Conservation (phyloP, 2,329 filamentous ascomycete species). For the Lasiodiplodia sp. region DNA sequence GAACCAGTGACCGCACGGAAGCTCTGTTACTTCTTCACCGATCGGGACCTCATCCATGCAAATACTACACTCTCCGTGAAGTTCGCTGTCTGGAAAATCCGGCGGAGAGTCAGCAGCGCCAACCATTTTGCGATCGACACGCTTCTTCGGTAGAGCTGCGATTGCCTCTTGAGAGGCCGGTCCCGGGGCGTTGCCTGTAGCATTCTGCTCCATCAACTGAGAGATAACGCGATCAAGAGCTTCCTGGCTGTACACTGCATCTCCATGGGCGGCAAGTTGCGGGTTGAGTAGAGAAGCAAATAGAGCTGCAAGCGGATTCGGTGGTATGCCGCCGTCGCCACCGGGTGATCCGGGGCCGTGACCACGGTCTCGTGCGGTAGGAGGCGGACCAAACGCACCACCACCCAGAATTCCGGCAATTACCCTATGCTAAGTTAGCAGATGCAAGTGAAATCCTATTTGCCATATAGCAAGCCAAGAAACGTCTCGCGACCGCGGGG, state of each 20-base stretch:
- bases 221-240: slow-evolving; percentile 88
- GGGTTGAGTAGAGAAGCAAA: slow-evolving; percentile 45
- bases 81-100: slow-evolving; percentile 15
- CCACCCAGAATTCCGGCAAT: slow-evolving; percentile 25
- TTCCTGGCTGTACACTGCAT: slow-evolving; percentile 90
- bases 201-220: slow-evolving; percentile 84
- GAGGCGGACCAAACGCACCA: slow-evolving; percentile 16
- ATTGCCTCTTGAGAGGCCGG: slow-evolving; percentile 82
- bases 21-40: slow-evolving; percentile 74
- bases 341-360: slow-evolving; percentile 3
- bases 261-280: slow-evolving; percentile 62
- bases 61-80: slow-evolving; percentile 82
- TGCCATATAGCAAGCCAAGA: too few species aligned
- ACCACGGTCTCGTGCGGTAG: not conserved
- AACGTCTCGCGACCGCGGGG: not conserved
- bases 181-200: slow-evolving; percentile 77
- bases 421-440: slow-evolving; percentile 11
- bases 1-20: slow-evolving; percentile 95
- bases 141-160: slow-evolving; percentile 72
- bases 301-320: slow-evolving; percentile 54
- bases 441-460: not conserved
- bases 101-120: slow-evolving; percentile 61
- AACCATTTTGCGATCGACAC: slow-evolving; percentile 74
- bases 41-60: slow-evolving; percentile 86
- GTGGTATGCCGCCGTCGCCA: slow-evolving; percentile 24